Evolutionary conservation across 306 rosid species (phyloP), one percentile per base, ranked within the genome.

Genomic region (Cucurbita ficifolia): DNA sequence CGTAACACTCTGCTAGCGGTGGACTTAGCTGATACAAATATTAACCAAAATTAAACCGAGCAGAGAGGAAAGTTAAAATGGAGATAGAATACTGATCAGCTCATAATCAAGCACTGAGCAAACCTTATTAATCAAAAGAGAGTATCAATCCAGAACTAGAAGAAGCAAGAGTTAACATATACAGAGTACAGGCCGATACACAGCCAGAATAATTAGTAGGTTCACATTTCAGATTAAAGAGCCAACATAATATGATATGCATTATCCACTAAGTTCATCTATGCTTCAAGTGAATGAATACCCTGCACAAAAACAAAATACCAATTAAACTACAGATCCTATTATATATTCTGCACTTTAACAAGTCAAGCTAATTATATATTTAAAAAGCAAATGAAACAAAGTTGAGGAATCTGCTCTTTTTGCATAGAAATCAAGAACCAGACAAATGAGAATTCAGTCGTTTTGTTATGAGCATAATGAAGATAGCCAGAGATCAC

Each of bases 401-500:
- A 69, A 48, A 48, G 74, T 48, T 49, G 45, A 48, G 53, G 74
- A 69, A 48, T 69, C 74, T 69, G 29, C 58, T 69, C 48, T 62
- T 60, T 48, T 16, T 3, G 43, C 43, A 46, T 13, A 46, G 42
- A 69, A 67, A 69, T 48, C 0, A 48, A 48, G 29, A 69, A 21
- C 74, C 42, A 69, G 57, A 48, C 56, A 69, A 45, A 69, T 7
- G 58, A 48, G 58, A 49, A 67, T 48, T 69, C 53, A 46, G 7
- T 68, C 4, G 52, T 68, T 46, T 69, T 42, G 48, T 69, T 48
- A 29, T 29, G 36, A 68, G 43, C 45, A 59, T 10, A 68, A 65
- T 76, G 57, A 73, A 39, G 57, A 68, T 50, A n/a, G 83, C 85
- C 79, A 79, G 48, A 74, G 69, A 72, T 67, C 43, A 45, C 80